Conservation (phyloP, 495 filamentous ascomycete species). For the Aspergillus biplanus region DNA sequence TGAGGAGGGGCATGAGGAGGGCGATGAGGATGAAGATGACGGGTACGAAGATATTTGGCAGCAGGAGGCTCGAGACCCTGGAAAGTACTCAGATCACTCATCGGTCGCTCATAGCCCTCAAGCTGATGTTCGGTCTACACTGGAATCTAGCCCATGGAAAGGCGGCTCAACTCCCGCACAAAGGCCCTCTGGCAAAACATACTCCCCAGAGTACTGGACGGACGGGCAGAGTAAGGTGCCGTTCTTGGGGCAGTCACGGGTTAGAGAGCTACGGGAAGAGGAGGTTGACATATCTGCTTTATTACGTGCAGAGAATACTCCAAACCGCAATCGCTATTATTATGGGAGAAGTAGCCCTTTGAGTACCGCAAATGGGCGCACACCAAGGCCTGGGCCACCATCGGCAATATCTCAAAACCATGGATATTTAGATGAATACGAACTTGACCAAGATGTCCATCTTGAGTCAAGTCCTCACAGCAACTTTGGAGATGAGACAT, state of each 20-base stretch:
- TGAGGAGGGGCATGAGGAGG: slow-evolving; percentile 18
- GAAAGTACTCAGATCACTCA: slow-evolving; percentile 32
- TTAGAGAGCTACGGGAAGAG: slow-evolving; percentile 43
- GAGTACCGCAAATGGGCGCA: slow-evolving; percentile 26
- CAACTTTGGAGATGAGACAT: slow-evolving; percentile 29
- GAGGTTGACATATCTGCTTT: slow-evolving; percentile 44
- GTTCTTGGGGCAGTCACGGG: slow-evolving; percentile 39
- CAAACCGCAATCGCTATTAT: slow-evolving; percentile 47
- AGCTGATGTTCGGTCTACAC: slow-evolving; percentile 17
- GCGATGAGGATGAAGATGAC: slow-evolving; percentile 33
- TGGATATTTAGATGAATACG: slow-evolving; percentile 13
- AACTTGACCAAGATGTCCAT: slow-evolving; percentile 14
- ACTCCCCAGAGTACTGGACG: slow-evolving; percentile 39
- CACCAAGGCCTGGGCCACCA: slow-evolving; percentile 22
- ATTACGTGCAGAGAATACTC: slow-evolving; percentile 41
- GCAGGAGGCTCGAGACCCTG: slow-evolving; percentile 45
- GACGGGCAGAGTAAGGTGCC: slow-evolving; percentile 33
- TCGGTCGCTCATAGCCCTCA: slow-evolving; percentile 14
- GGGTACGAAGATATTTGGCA: slow-evolving; percentile 52
- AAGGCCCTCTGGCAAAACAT: slow-evolving; percentile 23
- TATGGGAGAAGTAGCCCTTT: slow-evolving; percentile 44
- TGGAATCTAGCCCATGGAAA: slow-evolving; percentile 24
- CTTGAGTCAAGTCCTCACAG: slow-evolving; percentile 34
- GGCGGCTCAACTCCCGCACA: slow-evolving; percentile 17
- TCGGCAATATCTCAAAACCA: slow-evolving; percentile 12